Percentiles rank a stretch among this genome's conserved stretches.
These are phyloP conservation scores for Plasmodium knowlesi DNA, from an alignment of 169 alveolate species.

Conservation along the genomic window DNA sequence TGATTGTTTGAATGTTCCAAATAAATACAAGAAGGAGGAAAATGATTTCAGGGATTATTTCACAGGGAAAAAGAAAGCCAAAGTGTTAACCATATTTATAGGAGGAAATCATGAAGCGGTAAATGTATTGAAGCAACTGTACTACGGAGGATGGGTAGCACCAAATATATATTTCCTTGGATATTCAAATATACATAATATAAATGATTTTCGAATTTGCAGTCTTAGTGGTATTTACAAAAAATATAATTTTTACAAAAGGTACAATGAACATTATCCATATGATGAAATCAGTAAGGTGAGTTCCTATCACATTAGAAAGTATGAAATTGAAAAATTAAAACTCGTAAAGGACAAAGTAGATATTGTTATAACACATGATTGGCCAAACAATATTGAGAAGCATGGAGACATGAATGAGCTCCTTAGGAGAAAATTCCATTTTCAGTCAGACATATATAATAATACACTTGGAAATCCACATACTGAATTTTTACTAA, in stretches of 20 bases:
- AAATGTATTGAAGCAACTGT: slow-evolving; percentile 92
- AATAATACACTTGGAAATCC: slow-evolving; percentile 81
- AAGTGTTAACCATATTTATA: slow-evolving; percentile 94
- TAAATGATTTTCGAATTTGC: slow-evolving; percentile 92
- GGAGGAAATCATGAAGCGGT: slow-evolving; percentile 99
- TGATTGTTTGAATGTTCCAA: slow-evolving; percentile 92
- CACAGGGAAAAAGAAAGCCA: slow-evolving; percentile 90
- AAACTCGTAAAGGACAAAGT: slow-evolving; percentile 82
- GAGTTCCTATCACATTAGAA: slow-evolving; percentile 91
- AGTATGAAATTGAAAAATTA: slow-evolving; percentile 92
- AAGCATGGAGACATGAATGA: slow-evolving; percentile 86
- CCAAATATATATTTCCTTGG: slow-evolving; percentile 97
- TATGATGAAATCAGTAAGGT: slow-evolving; percentile 87
- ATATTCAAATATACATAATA: slow-evolving; percentile 91
- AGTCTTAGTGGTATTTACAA: slow-evolving; percentile 97
- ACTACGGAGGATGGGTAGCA: slow-evolving; percentile 99
- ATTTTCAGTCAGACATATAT: slow-evolving; percentile 75
- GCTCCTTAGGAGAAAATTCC: slow-evolving; percentile 86
- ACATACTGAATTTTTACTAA: slow-evolving; percentile 76
- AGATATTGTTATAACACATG: slow-evolving; percentile 96
- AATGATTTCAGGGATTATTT: slow-evolving; percentile 94
- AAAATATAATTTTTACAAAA: slow-evolving; percentile 76
- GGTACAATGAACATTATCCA: slow-evolving; percentile 93
- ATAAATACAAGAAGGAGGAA: slow-evolving; percentile 89
- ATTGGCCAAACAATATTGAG: slow-evolving; percentile 96